Conservation (phyloP, 2,329 filamentous ascomycete species). For the Xylaria arbuscula region DNA sequence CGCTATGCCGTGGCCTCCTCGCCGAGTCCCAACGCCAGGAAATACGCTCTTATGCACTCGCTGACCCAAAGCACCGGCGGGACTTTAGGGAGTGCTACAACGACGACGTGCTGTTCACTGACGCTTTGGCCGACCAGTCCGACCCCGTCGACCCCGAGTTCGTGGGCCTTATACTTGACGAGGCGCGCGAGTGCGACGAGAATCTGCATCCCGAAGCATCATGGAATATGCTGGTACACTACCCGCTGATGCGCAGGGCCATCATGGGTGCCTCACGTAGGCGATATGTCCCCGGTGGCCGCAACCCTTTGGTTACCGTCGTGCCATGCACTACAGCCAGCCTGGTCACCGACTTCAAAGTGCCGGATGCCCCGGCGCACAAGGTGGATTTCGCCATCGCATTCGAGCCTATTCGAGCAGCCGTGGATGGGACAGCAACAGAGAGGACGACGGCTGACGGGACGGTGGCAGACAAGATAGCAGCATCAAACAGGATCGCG, state of each 20-base stretch:
- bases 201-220: neutral
- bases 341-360: neutral
- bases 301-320: neutral
- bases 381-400: constrained; percentile 11
- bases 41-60: neutral
- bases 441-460: neutral
- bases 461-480: neutral
- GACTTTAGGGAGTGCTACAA: neutral
- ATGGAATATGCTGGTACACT: constrained; percentile 13
- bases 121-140: neutral
- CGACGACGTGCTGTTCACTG: neutral
- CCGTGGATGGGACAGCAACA: neutral
- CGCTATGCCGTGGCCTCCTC: constrained; percentile 1
- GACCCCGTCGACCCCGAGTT: constrained; percentile 6
- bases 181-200: constrained; percentile 13
- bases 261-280: neutral
- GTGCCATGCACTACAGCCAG: constrained; percentile 14
- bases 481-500: neutral
- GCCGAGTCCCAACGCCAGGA: neutral
- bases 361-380: neutral
- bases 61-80: constrained; percentile 1
- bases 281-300: neutral
- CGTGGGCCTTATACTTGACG: constrained; percentile 2
- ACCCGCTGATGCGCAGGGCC: constrained; percentile 7
- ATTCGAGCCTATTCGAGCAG: neutral